Conservation (phyloP, 257 asterid genomes). For the Plantago elongata region DNA sequence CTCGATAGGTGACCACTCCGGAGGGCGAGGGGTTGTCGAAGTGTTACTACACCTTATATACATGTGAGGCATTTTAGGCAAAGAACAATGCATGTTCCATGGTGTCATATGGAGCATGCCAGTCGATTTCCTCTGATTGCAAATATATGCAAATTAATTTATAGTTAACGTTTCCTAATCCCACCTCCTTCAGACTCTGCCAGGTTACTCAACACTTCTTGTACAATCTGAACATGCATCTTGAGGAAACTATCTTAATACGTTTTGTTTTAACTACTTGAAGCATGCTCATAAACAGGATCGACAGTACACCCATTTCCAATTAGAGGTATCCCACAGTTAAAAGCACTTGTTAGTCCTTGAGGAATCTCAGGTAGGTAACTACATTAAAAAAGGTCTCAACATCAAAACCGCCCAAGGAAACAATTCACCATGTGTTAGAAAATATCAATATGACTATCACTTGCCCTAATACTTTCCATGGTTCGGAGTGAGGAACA, state of each 20-base stretch:
- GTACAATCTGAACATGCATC: slow-evolving; percentile 59
- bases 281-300: slow-evolving; percentile 77
- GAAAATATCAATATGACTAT: slow-evolving; percentile 4
- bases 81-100: too few relatives aligned
- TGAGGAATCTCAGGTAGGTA: slow-evolving; percentile 90
- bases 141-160: not conserved
- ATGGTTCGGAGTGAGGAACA: slow-evolving; percentile 70
- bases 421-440: not conserved
- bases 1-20: too few relatives aligned
- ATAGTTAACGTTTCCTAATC: slow-evolving; percentile 43
- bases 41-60: too few relatives aligned
- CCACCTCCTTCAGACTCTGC: slow-evolving; percentile 88
- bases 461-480: slow-evolving; percentile 97
- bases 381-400: slow-evolving; percentile 35
- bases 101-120: too few relatives aligned
- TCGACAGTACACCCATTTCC: slow-evolving; percentile 79
- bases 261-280: slow-evolving; percentile 70
- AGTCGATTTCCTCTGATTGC: too few relatives aligned
- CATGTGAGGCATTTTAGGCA: too few relatives aligned
- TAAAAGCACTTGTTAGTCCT: slow-evolving; percentile 89
- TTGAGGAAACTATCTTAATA: slow-evolving; percentile 82
- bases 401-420: slow-evolving; percentile 13
- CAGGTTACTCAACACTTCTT: slow-evolving; percentile 60
- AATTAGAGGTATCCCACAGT: slow-evolving; percentile 92
- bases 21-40: too few relatives aligned